Base-by-base conservation (phyloP, 495 filamentous ascomycete species). In the Xylaria curta region DNA sequence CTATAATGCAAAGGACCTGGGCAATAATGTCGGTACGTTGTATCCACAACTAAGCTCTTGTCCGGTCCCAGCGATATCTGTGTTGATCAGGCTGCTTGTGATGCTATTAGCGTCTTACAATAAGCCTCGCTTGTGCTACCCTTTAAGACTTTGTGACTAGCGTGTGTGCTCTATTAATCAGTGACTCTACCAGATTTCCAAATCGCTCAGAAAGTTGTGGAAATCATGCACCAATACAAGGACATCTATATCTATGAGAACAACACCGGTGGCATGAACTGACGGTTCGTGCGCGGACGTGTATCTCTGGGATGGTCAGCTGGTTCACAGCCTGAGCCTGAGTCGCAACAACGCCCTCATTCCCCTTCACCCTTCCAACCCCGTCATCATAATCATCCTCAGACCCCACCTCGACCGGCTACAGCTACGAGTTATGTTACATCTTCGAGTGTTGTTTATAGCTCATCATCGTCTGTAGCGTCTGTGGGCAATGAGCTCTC, bases 191-290 rank as follows among this genome's bases (percentile, higher is more conserved):
- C 74, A 97, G 95, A 98, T 84, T 95, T 91, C 80, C 87, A 86
- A 72, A 87, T 94, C 63, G 91, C 91, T 58, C 92, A 95, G 67
- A 88, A 91, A 0, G 90, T 98, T 8, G 95, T 97, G 15, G 92
- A 97, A 74, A 89, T 91, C n/a, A 94, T 93, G 13, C 96, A 98
- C 82, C 87, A 90, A 65, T 89, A 93, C 76, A 94, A 92, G 79
- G 82, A 89, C 64, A 60, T 85, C 84, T 60, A 64, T 75, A 6
- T 83, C 75, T 72, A 31, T 31, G 28, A 31, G 28, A 70, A 66
- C 15, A 75, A 79, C 17, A 47, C 61, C 19, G 63, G 68, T 8
- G 77, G 72, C 46, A 77, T 78, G 71, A 78, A 79, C 75, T 78
- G 76, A 79, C 78, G 75, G 64, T 75, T 73, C 56, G 74, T 65